phyloP scores from a whole-genome alignment of 805 yeast genomes.

The Lipomyces lipofer region DNA sequence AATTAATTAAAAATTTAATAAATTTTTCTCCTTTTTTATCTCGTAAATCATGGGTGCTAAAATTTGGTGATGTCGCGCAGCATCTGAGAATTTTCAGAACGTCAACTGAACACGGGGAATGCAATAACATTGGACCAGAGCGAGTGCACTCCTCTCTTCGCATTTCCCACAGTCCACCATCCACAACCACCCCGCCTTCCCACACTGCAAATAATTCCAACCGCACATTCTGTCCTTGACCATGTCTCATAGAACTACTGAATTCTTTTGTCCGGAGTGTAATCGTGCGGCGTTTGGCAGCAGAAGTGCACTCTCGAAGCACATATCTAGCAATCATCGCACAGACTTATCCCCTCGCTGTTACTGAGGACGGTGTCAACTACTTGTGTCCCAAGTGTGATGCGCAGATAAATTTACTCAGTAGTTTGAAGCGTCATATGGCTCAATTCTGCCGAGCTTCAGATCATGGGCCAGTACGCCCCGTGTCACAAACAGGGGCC shows the following conservation, averaged over 20 bases:
- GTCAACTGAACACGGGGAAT: too few relatives aligned
- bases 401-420: not conserved
- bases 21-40: not conserved
- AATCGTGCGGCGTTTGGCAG: not conserved
- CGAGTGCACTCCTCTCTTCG: not conserved
- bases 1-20: too few relatives aligned
- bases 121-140: too few relatives aligned
- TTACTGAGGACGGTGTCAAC: not conserved
- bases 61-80: not conserved
- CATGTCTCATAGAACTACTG: not conserved
- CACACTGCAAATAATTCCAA: not conserved
- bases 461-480: not conserved
- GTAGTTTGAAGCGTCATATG: not conserved
- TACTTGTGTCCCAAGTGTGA: not conserved
- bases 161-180: not conserved
- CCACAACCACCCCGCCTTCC: not conserved
- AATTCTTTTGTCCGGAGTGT: not conserved
- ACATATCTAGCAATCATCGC: not conserved
- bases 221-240: not conserved
- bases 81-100: not conserved
- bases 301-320: not conserved
- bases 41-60: not conserved
- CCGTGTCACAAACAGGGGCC: too few relatives aligned
- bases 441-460: not conserved
- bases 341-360: not conserved